These are phyloP conservation scores for Backusella liffmaniae DNA, from an alignment of 192 early-diverging fungal species.

Conservation along the genomic window DNA sequence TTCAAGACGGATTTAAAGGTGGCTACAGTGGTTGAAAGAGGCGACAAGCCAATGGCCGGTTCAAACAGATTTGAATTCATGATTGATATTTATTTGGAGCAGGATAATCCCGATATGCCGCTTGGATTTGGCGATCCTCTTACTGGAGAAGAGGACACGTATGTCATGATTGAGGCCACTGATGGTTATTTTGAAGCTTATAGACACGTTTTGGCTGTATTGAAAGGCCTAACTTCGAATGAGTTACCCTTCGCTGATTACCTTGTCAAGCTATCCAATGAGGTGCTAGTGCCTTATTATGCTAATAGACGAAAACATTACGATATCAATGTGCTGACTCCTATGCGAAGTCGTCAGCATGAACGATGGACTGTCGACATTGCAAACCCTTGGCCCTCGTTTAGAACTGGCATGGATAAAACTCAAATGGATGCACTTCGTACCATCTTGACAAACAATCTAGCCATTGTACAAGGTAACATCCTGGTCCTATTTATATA, in stretches of 20 bases:
- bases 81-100: constrained; percentile 29
- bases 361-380: constrained; percentile 17
- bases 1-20: constrained; percentile 47
- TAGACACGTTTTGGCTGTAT: constrained; percentile 44
- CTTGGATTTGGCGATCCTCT: constrained; percentile 33
- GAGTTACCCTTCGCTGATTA: constrained; percentile 43
- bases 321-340: constrained; percentile 13
- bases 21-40: constrained; percentile 46
- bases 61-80: constrained; percentile 33
- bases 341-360: neutral
- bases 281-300: constrained; percentile 41
- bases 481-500: no score
- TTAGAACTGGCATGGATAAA: constrained; percentile 30
- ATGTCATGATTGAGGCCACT: constrained; percentile 41
- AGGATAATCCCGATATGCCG: constrained; percentile 24
- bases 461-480: constrained; percentile 50
- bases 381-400: constrained; percentile 11
- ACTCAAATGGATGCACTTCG: constrained; percentile 48
- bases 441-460: constrained; percentile 40
- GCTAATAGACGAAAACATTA: constrained; percentile 19
- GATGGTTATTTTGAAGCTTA: constrained; percentile 52
- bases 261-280: constrained; percentile 36
- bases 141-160: constrained; percentile 17
- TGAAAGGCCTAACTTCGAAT: constrained; percentile 40
- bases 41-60: constrained; percentile 43